Base-by-base conservation (phyloP, 2,329 filamentous ascomycete species). In the Aspergillus sojae region DNA sequence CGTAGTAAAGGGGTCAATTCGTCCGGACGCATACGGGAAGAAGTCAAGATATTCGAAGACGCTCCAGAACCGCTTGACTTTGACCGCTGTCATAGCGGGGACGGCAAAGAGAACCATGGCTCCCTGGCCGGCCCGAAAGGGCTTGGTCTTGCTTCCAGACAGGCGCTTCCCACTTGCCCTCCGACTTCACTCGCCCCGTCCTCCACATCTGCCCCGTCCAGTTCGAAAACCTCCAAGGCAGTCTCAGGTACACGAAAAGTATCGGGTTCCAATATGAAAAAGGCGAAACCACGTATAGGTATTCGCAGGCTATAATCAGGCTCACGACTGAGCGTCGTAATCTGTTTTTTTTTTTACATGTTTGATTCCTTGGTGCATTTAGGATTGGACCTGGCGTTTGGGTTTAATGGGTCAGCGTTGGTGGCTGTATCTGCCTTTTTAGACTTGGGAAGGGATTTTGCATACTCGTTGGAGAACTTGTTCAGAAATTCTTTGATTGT, bases 271-370 rank as follows among this genome's bases (percentile, higher is more conserved):
- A 62, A 63, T 6, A 62, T 62, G 3, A 65, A 66, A 28, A 77
- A 76, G 57, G 36, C 67, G 7, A 79, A 78, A 62, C 72, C 77
- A 1, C 72, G 77, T 16, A 72, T 75, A 55, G 77, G 77, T 0
- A 68, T 79, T 32, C 74, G 77, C 41, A 70, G 77, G 53, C 66
- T 79, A 41, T 79, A 62, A 72, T 39, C 11, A n/a, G 30, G 3
- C 26, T 41, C 32, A 23, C 19, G 21, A n/a, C n/a, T 26, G n/a
- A 19, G 23, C 7, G 11, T 16, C 11, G 52, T 28, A 36, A 14
- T 16, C 12, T 23, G 4, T n/a, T 36, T 9, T 36, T 23, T 23
- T 23, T 21, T n/a, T 34, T 54, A 7, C 10, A 41, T 19, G 28
- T 39, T 55, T 39, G 52, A 28, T 26, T 39, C 7, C 12, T 39